Evolutionary conservation across 2,329 filamentous ascomycete species (phyloP).

Genomic region (Colletotrichum chrysophilum): DNA sequence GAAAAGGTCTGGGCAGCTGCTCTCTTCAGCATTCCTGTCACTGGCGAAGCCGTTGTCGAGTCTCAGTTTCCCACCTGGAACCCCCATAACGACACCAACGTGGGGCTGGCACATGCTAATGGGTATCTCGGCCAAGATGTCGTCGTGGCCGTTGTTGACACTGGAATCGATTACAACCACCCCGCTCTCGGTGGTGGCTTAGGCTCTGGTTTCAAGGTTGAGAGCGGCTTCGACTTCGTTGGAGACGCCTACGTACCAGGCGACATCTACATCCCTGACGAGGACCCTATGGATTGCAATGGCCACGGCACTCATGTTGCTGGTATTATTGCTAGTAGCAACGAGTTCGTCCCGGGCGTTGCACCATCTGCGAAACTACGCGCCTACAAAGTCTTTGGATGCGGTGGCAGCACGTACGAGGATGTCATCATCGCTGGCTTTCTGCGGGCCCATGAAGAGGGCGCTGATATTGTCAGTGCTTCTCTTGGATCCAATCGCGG

Average conservation of each 20-base stretch:
- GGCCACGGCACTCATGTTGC: slow-evolving; percentile 5
- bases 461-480: slow-evolving; percentile 35
- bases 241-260: slow-evolving; percentile 26
- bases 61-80: neutral
- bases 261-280: slow-evolving; percentile 34
- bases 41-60: neutral
- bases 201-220: slow-evolving; percentile 51
- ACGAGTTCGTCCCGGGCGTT: slow-evolving; percentile 41
- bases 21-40: neutral
- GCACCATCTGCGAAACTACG: slow-evolving; percentile 44
- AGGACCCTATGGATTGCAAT: slow-evolving; percentile 44
- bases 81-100: slow-evolving; percentile 5
- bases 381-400: slow-evolving; percentile 42
- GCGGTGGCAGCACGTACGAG: slow-evolving; percentile 21
- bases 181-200: slow-evolving; percentile 58
- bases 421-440: slow-evolving; percentile 22
- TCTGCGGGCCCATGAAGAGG: slow-evolving; percentile 24
- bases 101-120: neutral
- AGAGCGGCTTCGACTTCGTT: slow-evolving; percentile 36
- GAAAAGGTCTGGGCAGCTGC: neutral
- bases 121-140: neutral
- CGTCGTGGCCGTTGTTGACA: slow-evolving; percentile 29
- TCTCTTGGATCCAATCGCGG: slow-evolving; percentile 29
- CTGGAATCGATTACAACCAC: slow-evolving; percentile 53
- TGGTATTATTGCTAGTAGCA: slow-evolving; percentile 24